Evolutionary conservation across 805 yeast genomes (phyloP).

Genomic region (Kregervanrija delftensis): DNA sequence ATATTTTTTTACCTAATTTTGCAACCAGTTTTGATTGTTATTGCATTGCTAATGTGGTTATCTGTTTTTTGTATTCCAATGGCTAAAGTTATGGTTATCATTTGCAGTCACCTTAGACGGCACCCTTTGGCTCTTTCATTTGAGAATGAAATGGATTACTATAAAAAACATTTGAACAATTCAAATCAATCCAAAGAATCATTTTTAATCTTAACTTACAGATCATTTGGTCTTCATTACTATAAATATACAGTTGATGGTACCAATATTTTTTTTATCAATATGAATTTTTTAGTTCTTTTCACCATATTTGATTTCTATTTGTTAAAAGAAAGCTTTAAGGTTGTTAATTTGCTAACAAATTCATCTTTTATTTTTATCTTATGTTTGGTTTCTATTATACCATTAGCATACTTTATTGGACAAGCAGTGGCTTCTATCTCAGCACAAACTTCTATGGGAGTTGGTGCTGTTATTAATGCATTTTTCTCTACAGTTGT

Average conservation of each 20-base stretch:
- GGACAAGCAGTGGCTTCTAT: slow-evolving; percentile 99
- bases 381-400: slow-evolving; percentile 72
- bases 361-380: slow-evolving; percentile 62
- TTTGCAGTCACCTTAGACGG: slow-evolving; percentile 72
- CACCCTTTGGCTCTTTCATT: slow-evolving; percentile 88
- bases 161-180: slow-evolving; percentile 24
- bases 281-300: slow-evolving; percentile 68
- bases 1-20: slow-evolving; percentile 59
- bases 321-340: slow-evolving; percentile 42
- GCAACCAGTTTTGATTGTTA: slow-evolving; percentile 55
- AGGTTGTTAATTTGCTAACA: slow-evolving; percentile 39
- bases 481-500: slow-evolving; percentile 96
- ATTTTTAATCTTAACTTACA: slow-evolving; percentile 79
- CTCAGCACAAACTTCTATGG: slow-evolving; percentile 98
- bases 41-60: slow-evolving; percentile 69
- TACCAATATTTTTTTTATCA: slow-evolving; percentile 87
- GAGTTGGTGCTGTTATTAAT: slow-evolving; percentile 95
- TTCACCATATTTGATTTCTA: slow-evolving; percentile 79
- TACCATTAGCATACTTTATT: slow-evolving; percentile 92
- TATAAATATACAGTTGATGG: slow-evolving; percentile 96
- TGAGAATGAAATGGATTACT: slow-evolving; percentile 49
- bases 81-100: slow-evolving; percentile 67
- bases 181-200: slow-evolving; percentile 34
- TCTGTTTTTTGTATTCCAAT: slow-evolving; percentile 87
- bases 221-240: slow-evolving; percentile 88